Evolutionary conservation across 345 rosid species (phyloP), one percentile per base, ranked within the genome.

Genomic region (Dipteronia sinensis): DNA sequence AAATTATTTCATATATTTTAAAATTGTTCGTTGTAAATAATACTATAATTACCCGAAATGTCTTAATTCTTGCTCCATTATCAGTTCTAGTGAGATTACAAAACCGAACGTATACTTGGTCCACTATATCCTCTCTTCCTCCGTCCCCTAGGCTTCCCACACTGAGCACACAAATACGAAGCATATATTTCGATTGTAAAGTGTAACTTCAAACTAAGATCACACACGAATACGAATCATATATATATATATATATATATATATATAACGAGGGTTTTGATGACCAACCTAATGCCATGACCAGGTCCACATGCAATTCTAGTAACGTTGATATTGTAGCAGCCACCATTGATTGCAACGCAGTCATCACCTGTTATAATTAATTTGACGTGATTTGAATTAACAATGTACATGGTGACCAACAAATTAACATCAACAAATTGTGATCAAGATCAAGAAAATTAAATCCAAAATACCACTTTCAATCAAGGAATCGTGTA

Each of bases 61-160:
- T 89, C 79, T 91, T 91, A 75, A 91, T 87, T 81, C 93, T 87
- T 7, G 89, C 92, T 59, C 93, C 92, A 67, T 86, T 82, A 40
- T 38, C 25, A 0, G 91, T 81, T 27, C 72, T 58, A 20, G 68
- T 69, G 76, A 88, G 89, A 25, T 62, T 87, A 65, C 90, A 82
- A 29, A 82, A 12, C 42, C n/a, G 77, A n/a, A 87, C 89, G 22
- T 58, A 77, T 23, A 91, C 79, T 1, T 77, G 79, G 34, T 89
- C 85, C 29, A 85, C 96, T 0, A 19, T 49, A 1, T 85, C 88
- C 38, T 4, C 6, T 34, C 0, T 6, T 27, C 27, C 27, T 47
- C 69, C 20, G 16, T 29, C 49, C 53, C 96, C 91, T 31, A 91
- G 67, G 82, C 92, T 91, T 73, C 93, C 96, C 11, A 91, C 67